Evolutionary conservation across 768 basidiomycete species (phyloP), one percentile per base, ranked within the genome.

Genomic region (Tricholoma matsutake): DNA sequence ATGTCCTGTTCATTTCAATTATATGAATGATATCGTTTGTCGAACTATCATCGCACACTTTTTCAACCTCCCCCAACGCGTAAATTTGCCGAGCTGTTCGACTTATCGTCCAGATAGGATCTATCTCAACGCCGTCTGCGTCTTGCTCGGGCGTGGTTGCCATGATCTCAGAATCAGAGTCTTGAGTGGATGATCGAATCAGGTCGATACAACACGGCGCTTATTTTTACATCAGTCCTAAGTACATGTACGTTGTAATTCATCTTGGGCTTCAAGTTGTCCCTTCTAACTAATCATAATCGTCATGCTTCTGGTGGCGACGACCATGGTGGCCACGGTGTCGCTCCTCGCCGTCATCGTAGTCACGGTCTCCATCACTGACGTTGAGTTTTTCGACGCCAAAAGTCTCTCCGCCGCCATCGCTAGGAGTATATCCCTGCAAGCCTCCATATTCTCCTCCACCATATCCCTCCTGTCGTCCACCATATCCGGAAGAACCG

Each of bases 61-160:
- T 91, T 71, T 92, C 91, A 45, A 92, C 91, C 71, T 87, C 85
- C 22, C 88, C 86, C 8, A 93, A 82, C 4, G 87, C 88, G 69
- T 86, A 89, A 63, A 92, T 92, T 71, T 92, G 91, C 59, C 88
- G 80, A 34, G 90, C 88, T 34, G 91, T 92, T 20, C 88, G 82
- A 65, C 90, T 92, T 22, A 88, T 88, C 4, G 83, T 83, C 89
- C 90, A 93, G 60, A 92, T 88, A 6, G 89, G 86, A 75, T 93
- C 89, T 51, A 88, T 81, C 34, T 86, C 84, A n/a, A 66, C 66
- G 10, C 67, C 67, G 58, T 76, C 75, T 39, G 67, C 52, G 28
- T 77, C 76, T 60, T 67, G 72, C 57, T 78, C 75, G 58, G 69
- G 62, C 29, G 65, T 63, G 56, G 69, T 65, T 52, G 68, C 57